phyloP scores from a whole-genome alignment of 805 yeast genomes.

The Candida methanosorbosa region DNA sequence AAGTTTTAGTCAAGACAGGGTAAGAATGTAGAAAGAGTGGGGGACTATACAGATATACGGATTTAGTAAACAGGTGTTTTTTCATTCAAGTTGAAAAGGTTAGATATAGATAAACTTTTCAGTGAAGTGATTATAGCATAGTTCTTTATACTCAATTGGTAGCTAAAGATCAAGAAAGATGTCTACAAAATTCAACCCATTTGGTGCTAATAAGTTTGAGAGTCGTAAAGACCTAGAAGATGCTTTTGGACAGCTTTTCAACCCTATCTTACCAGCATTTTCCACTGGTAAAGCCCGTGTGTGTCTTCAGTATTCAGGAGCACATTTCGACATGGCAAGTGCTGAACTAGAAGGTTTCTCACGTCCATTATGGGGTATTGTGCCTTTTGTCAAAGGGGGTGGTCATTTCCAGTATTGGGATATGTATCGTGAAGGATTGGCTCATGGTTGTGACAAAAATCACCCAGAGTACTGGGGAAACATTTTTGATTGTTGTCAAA shows the following conservation, averaged over 20 bases:
- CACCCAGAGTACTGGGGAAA: slow-evolving; percentile 22
- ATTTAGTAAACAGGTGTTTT: too few species aligned
- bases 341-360: slow-evolving; percentile 22
- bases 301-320: slow-evolving; percentile 13
- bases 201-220: slow-evolving; percentile 1
- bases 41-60: too few species aligned
- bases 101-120: too few species aligned
- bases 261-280: not conserved
- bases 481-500: slow-evolving; percentile 14
- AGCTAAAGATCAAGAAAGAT: too few species aligned
- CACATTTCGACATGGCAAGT: slow-evolving; percentile 15
- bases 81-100: too few species aligned
- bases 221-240: not conserved
- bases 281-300: slow-evolving; percentile 17
- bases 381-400: slow-evolving; percentile 15
- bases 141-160: too few species aligned
- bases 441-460: slow-evolving; percentile 19
- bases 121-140: too few species aligned
- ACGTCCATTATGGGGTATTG: slow-evolving; percentile 24
- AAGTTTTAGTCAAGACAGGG: too few species aligned
- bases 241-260: not conserved
- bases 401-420: slow-evolving; percentile 15
- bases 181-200: not conserved
- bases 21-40: too few species aligned
- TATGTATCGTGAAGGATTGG: slow-evolving; percentile 15